A percentile compares a stretch with the other conserved stretches of the same genome.
Evolutionary conservation across 352 stramenopile species (phyloP).

Genomic region (Blastocystis sp.): DNA sequence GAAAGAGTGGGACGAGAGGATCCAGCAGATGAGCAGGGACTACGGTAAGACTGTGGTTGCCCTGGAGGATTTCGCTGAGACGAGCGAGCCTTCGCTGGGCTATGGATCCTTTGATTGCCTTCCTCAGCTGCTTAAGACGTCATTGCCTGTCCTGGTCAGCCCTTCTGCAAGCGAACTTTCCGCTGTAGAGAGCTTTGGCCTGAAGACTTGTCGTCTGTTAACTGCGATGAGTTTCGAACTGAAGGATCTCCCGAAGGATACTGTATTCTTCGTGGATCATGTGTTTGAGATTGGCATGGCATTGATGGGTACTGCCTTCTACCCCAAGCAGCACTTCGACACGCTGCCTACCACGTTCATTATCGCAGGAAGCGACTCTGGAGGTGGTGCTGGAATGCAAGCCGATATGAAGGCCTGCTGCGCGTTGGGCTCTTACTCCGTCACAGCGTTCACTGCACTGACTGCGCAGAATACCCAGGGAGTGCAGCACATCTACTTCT

Average conservation of each 20-base stretch:
- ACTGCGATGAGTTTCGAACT: neutral
- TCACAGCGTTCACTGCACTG: constrained; percentile 79
- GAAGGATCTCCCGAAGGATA: constrained; percentile 31
- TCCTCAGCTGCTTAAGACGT: constrained; percentile 27
- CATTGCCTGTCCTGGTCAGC: neutral
- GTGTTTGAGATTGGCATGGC: constrained; percentile 48
- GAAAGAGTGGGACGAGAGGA: neutral
- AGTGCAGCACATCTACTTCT: constrained; percentile 72
- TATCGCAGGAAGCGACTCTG: constrained; percentile 84
- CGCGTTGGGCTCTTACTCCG: constrained; percentile 73
- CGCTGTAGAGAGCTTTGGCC: constrained; percentile 34
- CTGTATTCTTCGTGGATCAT: constrained; percentile 56
- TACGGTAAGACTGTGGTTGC: constrained; percentile 32
- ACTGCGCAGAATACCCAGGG: constrained; percentile 77
- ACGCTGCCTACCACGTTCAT: constrained; percentile 71
- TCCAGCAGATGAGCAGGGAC: constrained; percentile 26
- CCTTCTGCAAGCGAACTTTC: constrained; percentile 34
- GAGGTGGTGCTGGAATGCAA: constrained; percentile 82
- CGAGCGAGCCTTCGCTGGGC: neutral
- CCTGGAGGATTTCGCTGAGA: neutral
- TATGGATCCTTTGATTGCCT: constrained; percentile 23
- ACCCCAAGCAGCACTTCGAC: constrained; percentile 39
- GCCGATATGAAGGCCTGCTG: constrained; percentile 84
- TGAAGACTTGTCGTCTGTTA: constrained; percentile 34
- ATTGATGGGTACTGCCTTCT: constrained; percentile 49